Evolutionary conservation across 2,329 filamentous ascomycete species (phyloP).

Genomic region (Botrytis byssoidea): DNA sequence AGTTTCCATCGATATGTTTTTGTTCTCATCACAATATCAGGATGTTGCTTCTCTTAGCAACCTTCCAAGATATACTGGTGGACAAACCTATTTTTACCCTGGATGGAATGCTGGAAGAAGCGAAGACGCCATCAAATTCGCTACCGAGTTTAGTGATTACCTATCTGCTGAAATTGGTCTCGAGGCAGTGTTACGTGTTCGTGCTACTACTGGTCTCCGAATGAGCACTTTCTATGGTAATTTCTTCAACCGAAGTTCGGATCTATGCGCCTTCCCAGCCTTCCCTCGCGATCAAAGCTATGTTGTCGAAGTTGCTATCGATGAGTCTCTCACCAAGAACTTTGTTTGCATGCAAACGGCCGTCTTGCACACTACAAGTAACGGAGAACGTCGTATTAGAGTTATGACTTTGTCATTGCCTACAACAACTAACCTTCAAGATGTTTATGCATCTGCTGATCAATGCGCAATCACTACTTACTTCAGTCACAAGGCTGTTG

Average conservation of each 20-base stretch:
- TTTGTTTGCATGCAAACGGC: constrained; percentile 92
- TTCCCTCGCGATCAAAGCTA: constrained; percentile 97
- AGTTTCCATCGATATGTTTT: constrained; percentile 97
- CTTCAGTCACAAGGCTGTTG: constrained; percentile 97
- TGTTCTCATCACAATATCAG: constrained; percentile 94
- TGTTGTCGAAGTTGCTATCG: constrained; percentile 96
- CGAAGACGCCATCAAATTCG: constrained; percentile 97
- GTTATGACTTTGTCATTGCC: constrained; percentile 92
- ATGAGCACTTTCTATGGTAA: constrained; percentile 99
- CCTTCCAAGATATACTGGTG: constrained; percentile 90
- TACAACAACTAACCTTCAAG: constrained; percentile 85
- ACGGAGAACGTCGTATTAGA: constrained; percentile 91
- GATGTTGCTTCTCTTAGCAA: constrained; percentile 97
- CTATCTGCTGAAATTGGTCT: constrained; percentile 95
- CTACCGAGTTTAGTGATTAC: constrained; percentile 93
- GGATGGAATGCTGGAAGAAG: constrained; percentile 90
- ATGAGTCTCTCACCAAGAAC: constrained; percentile 88
- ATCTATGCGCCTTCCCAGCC: constrained; percentile 95
- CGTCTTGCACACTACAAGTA: constrained; percentile 95
- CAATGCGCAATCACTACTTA: constrained; percentile 90
- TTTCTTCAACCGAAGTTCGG: constrained; percentile 97
- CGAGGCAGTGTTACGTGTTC: constrained; percentile 91
- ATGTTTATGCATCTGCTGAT: constrained; percentile 92
- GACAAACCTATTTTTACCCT: constrained; percentile 97
- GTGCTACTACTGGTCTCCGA: constrained; percentile 87